These are phyloP conservation scores for Ustilago loliicola DNA, from an alignment of 1,284 basidiomycete genomes.

Conservation along the genomic window DNA sequence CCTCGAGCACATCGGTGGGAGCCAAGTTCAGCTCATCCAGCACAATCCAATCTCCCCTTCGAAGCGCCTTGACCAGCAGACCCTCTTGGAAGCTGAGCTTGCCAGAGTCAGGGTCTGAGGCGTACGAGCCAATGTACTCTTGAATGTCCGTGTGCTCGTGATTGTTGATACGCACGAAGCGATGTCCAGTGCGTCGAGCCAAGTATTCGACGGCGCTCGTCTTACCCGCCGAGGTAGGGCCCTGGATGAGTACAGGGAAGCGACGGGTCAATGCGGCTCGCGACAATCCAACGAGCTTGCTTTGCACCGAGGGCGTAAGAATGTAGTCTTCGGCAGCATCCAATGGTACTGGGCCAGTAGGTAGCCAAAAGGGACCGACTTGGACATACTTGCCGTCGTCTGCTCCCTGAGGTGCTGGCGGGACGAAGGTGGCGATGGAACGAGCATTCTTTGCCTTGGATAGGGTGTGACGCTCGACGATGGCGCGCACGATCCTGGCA, in stretches of 20 bases:
- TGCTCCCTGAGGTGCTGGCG: conserved; percentile 49
- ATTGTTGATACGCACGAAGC: conserved; percentile 98
- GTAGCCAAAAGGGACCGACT: conserved; percentile 91
- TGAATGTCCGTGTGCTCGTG: conserved; percentile 99
- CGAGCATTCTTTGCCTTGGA: conserved; percentile 81
- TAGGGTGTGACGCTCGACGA: conserved; percentile 86
- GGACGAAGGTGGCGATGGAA: conserved; percentile 58
- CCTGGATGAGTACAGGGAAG: conserved; percentile 97
- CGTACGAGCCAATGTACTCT: conserved; percentile 97
- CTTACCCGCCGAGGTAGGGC: conserved; percentile 97
- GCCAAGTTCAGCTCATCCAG: conserved; percentile 97
- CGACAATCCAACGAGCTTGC: conserved; percentile 91
- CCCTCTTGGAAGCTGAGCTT: conserved; percentile 96
- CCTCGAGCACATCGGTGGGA: conserved; percentile 97
- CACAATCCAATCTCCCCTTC: conserved; percentile 96
- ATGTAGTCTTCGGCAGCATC: conserved; percentile 83
- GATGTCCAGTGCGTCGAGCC: conserved; percentile 91
- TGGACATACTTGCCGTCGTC: conserved; percentile 74
- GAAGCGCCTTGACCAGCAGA: conserved; percentile 86
- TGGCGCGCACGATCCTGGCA: conserved; percentile 77
- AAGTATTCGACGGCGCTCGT: conserved; percentile 97
- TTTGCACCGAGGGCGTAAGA: conserved; percentile 95
- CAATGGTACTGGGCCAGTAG: conserved; percentile 77
- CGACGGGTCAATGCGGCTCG: conserved; percentile 88
- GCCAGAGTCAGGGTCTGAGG: conserved; percentile 90